Percentiles rank a stretch among this genome's conserved stretches.
Conservation (phyloP, 805 yeast species). For the Grigorovia transvaalensis region DNA sequence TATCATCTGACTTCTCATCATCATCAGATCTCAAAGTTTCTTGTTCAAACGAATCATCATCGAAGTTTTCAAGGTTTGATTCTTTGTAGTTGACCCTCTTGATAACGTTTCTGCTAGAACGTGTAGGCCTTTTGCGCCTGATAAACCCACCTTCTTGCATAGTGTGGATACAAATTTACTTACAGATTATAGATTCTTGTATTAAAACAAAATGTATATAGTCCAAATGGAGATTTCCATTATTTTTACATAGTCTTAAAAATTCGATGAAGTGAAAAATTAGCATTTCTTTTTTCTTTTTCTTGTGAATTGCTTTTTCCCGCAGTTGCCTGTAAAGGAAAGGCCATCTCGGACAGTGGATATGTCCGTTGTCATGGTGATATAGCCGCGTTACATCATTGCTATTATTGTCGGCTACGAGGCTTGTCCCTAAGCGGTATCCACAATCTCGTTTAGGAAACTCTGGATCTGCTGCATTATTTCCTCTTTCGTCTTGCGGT, state of each 20-base stretch:
- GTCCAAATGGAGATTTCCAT: too few species aligned
- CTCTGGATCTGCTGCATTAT: constrained; percentile 46
- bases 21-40: not conserved
- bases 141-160: constrained; percentile 26
- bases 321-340: not conserved
- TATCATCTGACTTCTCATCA: constrained; percentile 6
- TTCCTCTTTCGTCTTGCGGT: constrained; percentile 51
- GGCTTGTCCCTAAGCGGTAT: constrained; percentile 17
- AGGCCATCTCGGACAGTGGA: not conserved
- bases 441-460: constrained; percentile 44
- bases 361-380: not conserved
- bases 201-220: too few species aligned
- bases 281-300: not conserved
- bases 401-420: constrained; percentile 3
- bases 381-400: not conserved
- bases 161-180: not conserved
- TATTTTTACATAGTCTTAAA: not conserved
- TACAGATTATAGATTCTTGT: not conserved
- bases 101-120: constrained; percentile 14
- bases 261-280: not conserved
- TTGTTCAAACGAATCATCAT: not conserved
- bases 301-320: not conserved
- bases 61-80: constrained; percentile 8
- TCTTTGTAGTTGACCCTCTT: constrained; percentile 31
- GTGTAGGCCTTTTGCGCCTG: constrained; percentile 9